Evolutionary conservation across 208 protist genomes (phyloP).

Genomic region (Acanthamoeba healyi): DNA sequence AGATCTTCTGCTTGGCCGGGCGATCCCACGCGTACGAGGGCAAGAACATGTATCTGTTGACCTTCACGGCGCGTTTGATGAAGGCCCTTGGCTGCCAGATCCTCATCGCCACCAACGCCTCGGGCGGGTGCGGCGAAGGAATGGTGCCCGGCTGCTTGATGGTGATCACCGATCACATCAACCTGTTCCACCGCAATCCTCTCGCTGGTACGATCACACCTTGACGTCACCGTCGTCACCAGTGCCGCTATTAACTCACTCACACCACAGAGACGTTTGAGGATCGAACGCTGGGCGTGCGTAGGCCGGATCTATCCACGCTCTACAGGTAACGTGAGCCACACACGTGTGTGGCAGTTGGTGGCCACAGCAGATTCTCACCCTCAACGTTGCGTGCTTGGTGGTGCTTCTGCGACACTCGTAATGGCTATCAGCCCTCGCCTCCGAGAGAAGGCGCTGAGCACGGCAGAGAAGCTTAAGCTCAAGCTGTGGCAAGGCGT

Average conservation of each 20-base stretch:
- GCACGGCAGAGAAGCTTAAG: conserved; percentile 17
- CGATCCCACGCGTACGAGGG: conserved; percentile 76
- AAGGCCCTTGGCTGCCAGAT: conserved; percentile 48
- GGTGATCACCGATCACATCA: conserved; percentile 78
- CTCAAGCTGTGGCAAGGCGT: conserved; percentile 56
- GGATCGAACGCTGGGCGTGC: neutral
- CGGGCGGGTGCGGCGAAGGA: conserved; percentile 68
- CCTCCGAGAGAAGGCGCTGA: neutral
- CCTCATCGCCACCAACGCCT: conserved; percentile 78
- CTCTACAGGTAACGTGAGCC: neutral
- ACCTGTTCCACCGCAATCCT: conserved; percentile 68
- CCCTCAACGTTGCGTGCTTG: too few relatives aligned
- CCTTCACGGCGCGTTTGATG: conserved; percentile 73
- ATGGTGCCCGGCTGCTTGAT: conserved; percentile 75
- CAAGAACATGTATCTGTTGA: conserved; percentile 72
- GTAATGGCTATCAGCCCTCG: too few relatives aligned
- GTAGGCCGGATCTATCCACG: neutral
- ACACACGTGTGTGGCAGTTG: neutral
- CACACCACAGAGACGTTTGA: conserved; percentile 49
- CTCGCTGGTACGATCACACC: conserved; percentile 3
- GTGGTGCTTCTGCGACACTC: too few relatives aligned
- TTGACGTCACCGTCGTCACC: neutral
- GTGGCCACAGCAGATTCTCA: too few relatives aligned
- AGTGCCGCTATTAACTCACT: too few relatives aligned
- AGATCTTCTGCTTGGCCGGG: conserved; percentile 70